These are phyloP conservation scores for Elaeis guineensis DNA, from an alignment of 176 grass and related monocot genomes.

Conservation along the genomic window DNA sequence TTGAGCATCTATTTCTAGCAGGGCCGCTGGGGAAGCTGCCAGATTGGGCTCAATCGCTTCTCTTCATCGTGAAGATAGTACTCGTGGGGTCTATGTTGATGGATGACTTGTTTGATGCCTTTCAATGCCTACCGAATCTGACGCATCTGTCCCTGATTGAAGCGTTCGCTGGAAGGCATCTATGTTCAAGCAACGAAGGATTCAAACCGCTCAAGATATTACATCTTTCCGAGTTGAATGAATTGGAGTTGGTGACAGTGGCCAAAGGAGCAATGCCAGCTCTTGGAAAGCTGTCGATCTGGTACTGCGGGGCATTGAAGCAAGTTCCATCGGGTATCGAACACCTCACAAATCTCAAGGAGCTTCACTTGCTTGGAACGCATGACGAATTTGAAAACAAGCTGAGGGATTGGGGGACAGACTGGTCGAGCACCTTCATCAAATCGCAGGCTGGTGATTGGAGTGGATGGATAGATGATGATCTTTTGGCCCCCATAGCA, in stretches of 20 bases:
- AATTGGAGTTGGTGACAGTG: too few relatives aligned
- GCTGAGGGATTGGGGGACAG: conserved; percentile 1
- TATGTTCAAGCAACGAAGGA: conserved; percentile 15
- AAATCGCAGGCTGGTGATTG: too few relatives aligned
- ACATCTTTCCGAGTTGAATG: too few relatives aligned
- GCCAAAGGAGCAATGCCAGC: conserved; percentile 16
- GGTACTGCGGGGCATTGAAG: conserved; percentile 12
- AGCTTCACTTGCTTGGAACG: conserved; percentile 32
- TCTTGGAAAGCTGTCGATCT: conserved; percentile 13
- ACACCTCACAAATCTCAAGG: conserved; percentile 17
- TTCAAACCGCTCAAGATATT: conserved; percentile 14
- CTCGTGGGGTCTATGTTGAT: conserved; percentile 18
- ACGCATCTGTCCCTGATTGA: conserved; percentile 18
- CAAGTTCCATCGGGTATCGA: conserved; percentile 10
- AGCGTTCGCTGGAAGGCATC: conserved; percentile 9
- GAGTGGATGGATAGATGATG: too few relatives aligned
- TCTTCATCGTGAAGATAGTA: conserved; percentile 5
- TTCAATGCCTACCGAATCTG: conserved; percentile 23
- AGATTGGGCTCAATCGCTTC: conserved; percentile 11
- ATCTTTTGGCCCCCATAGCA: too few relatives aligned
- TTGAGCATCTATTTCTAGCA: conserved; percentile 24
- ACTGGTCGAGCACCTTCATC: too few relatives aligned
- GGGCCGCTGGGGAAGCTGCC: conserved; percentile 16
- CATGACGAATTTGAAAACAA: conserved; percentile 6
- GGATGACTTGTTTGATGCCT: conserved; percentile 6